Evolutionary conservation across 2,329 filamentous ascomycete genomes (phyloP).

Genomic region (Ophiostoma montium): DNA sequence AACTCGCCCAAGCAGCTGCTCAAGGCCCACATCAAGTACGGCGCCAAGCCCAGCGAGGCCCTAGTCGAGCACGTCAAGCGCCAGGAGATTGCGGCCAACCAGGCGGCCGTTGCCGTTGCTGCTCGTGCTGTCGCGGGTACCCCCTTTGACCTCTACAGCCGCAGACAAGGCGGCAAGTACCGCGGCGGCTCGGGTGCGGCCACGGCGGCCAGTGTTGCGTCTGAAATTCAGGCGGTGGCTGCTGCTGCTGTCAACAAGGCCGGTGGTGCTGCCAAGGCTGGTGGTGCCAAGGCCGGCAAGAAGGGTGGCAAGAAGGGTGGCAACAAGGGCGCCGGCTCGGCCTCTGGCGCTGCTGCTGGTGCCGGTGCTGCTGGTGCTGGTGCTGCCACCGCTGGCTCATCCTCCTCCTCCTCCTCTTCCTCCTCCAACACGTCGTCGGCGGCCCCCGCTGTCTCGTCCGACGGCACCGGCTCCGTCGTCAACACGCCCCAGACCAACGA

Average conservation of each 20-base stretch:
- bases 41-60: slow-evolving; percentile 33
- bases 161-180: slow-evolving; percentile 2
- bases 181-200: background rate
- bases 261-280: background rate
- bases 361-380: background rate
- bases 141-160: background rate
- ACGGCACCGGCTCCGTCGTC: slow-evolving; percentile 41
- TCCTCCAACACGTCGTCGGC: slow-evolving; percentile 14
- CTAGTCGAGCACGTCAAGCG: slow-evolving; percentile 25
- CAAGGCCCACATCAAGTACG: slow-evolving; percentile 56
- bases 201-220: background rate
- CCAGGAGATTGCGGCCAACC: slow-evolving; percentile 11
- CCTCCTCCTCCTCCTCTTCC: too few species aligned
- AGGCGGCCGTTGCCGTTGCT: slow-evolving; percentile 13
- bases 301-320: slow-evolving; percentile 15
- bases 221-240: too few species aligned
- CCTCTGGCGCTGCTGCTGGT: background rate
- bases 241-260: background rate
- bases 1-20: slow-evolving; percentile 48
- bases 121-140: background rate
- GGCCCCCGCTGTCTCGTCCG: slow-evolving; percentile 8
- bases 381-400: background rate
- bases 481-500: slow-evolving; percentile 52
- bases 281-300: slow-evolving; percentile 8
- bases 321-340: background rate